Evolutionary conservation across 805 yeast genomes (phyloP).

Genomic region (Saccharomycopsis sp.): DNA sequence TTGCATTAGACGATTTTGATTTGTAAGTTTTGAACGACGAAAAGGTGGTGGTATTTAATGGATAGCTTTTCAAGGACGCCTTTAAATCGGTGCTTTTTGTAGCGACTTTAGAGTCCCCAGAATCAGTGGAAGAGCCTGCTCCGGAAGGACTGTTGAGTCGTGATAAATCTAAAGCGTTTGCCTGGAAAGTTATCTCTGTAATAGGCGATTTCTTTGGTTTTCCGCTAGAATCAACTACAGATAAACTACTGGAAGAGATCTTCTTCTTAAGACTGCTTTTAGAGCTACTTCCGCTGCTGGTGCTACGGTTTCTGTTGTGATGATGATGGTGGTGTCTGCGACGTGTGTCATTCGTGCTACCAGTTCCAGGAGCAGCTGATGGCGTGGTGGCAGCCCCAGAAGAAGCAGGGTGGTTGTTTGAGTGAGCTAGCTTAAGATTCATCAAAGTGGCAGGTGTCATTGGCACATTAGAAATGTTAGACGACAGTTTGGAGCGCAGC

Average conservation of each 20-base stretch:
- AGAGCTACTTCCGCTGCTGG: slow-evolving; percentile 29
- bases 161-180: not conserved
- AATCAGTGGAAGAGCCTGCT: too few relatives aligned
- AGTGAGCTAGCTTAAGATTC: slow-evolving; percentile 13
- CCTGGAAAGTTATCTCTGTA: slow-evolving; percentile 17
- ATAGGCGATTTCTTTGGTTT: slow-evolving; percentile 22
- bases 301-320: slow-evolving; percentile 12
- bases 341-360: slow-evolving; percentile 13
- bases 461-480: slow-evolving; percentile 6
- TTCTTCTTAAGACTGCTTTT: slow-evolving; percentile 17
- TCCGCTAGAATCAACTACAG: slow-evolving; percentile 15
- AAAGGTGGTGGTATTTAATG: slow-evolving; percentile 7
- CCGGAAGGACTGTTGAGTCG: not conserved
- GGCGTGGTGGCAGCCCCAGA: not conserved
- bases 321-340: not conserved
- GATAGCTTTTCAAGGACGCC: not conserved
- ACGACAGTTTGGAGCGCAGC: not conserved
- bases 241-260: slow-evolving; percentile 25
- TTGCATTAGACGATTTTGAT: slow-evolving; percentile 9
- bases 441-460: slow-evolving; percentile 21
- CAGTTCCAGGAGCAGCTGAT: not conserved
- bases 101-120: too few relatives aligned
- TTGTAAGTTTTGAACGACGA: slow-evolving; percentile 20
- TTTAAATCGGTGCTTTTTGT: not conserved
- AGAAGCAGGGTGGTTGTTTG: too few relatives aligned